These are phyloP conservation scores for Rhizopus delemar DNA, from an alignment of 371 early-diverging fungal species.

Conservation along the genomic window DNA sequence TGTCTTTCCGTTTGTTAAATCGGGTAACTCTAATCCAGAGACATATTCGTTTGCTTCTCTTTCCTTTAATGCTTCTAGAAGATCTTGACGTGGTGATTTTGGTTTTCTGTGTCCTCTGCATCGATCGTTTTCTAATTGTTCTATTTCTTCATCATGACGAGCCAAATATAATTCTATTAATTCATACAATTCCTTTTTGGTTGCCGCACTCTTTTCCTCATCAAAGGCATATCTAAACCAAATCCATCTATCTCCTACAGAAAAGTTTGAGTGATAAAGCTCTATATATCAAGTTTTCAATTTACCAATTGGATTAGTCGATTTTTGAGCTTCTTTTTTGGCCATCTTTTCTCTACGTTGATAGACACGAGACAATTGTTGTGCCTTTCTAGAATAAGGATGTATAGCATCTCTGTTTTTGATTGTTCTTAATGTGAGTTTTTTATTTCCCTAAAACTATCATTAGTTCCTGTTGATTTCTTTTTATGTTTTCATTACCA, in stretches of 20 bases:
- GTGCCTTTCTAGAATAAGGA: conserved; percentile 65
- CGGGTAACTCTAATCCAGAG: conserved; percentile 65
- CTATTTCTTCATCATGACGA: conserved; percentile 58
- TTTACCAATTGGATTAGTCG: conserved; percentile 41
- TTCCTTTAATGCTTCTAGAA: conserved; percentile 45
- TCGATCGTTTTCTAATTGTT: conserved; percentile 46
- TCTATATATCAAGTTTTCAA: conserved; percentile 1
- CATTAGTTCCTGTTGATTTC: not conserved
- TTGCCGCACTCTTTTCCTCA: conserved; percentile 41
- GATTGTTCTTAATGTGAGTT: conserved; percentile 61
- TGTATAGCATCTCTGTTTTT: conserved; percentile 64
- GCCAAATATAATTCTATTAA: conserved; percentile 51
- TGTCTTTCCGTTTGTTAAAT: conserved; percentile 57
- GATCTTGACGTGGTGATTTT: conserved; percentile 52
- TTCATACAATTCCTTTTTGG: conserved; percentile 52
- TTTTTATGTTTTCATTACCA: conserved; percentile 1
- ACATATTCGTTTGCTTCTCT: conserved; percentile 57
- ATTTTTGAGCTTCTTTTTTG: conserved; percentile 30
- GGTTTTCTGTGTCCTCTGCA: conserved; percentile 50
- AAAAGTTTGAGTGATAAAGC: not conserved
- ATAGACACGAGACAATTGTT: conserved; percentile 54
- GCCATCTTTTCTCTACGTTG: conserved; percentile 56
- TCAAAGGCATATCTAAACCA: conserved; percentile 66
- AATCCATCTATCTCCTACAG: conserved; percentile 52
- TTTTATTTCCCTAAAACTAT: conserved; percentile 43